phyloP scores from a whole-genome alignment of 805 yeast genomes.

The Saccharomycopsis sp. region DNA sequence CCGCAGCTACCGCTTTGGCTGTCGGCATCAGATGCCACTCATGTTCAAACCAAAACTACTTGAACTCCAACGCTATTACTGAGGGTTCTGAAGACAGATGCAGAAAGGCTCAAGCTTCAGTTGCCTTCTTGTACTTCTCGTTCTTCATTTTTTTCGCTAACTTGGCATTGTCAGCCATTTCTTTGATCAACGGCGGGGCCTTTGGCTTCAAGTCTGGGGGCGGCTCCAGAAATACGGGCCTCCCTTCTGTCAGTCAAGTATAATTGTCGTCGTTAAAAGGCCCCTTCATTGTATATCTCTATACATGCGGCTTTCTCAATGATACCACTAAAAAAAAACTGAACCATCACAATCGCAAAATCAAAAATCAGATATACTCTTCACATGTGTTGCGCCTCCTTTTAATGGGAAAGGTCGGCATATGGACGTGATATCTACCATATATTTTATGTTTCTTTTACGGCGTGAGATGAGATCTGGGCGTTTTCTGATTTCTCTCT shows the following conservation, averaged over 20 bases:
- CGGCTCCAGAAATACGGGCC: slow-evolving; percentile 8
- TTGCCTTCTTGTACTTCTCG: slow-evolving; percentile 79
- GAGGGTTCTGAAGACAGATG: slow-evolving; percentile 82
- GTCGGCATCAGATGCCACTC: slow-evolving; percentile 84
- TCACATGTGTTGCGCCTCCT: background rate
- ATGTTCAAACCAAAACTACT: slow-evolving; percentile 62
- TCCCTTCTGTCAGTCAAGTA: slow-evolving; percentile 18
- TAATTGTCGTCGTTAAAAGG: slow-evolving; percentile 1
- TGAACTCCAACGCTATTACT: slow-evolving; percentile 58
- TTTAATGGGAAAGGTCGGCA: background rate
- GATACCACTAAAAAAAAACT: background rate
- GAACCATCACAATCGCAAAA: background rate
- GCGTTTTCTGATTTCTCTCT: background rate
- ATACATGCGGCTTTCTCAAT: background rate
- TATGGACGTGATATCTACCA: background rate
- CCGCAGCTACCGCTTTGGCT: slow-evolving; percentile 93
- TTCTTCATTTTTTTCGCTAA: slow-evolving; percentile 69
- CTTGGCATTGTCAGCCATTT: slow-evolving; percentile 40
- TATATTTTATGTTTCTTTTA: background rate
- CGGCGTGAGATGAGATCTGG: background rate
- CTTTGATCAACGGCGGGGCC: slow-evolving; percentile 52
- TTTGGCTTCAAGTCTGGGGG: slow-evolving; percentile 33
- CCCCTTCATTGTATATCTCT: background rate
- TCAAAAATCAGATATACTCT: background rate
- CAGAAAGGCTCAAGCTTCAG: slow-evolving; percentile 86